A percentile compares a stretch with the other conserved stretches of the same genome.
phyloP scores from a whole-genome alignment of 2,329 filamentous ascomycete genomes.

The Fusarium pilosicola region DNA sequence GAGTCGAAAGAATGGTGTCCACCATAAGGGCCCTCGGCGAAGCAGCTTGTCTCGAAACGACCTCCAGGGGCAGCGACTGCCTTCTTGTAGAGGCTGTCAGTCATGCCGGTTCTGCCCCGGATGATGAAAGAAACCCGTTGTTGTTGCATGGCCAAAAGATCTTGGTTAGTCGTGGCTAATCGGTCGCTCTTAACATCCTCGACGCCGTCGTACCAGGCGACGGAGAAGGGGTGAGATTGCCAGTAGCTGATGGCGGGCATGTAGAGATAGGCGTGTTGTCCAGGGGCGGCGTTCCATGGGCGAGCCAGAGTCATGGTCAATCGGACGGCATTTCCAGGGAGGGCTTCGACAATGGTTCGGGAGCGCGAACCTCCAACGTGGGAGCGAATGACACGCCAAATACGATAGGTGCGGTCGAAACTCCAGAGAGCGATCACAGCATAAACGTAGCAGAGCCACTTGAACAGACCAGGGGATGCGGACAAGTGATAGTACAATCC shows the following conservation, averaged over 20 bases:
- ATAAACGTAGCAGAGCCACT: constrained; percentile 67
- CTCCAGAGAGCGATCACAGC: constrained; percentile 74
- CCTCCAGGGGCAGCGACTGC: constrained; percentile 70
- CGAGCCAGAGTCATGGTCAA: constrained; percentile 79
- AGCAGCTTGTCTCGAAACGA: constrained; percentile 70
- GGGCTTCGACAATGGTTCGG: constrained; percentile 75
- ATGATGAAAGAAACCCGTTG: constrained; percentile 77
- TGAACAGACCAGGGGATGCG: constrained; percentile 53
- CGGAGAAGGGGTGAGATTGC: constrained; percentile 83
- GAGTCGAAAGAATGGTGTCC: constrained; percentile 76
- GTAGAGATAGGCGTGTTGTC: constrained; percentile 84
- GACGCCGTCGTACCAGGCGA: constrained; percentile 79
- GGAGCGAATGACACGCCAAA: constrained; percentile 69
- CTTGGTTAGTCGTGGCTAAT: constrained; percentile 68
- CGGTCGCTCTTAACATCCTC: constrained; percentile 62
- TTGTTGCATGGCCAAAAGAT: constrained; percentile 68
- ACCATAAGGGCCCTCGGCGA: constrained; percentile 82
- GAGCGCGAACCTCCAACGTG: constrained; percentile 75
- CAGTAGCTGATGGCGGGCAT: constrained; percentile 76
- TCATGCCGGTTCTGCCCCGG: constrained; percentile 79
- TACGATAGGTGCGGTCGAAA: constrained; percentile 68
- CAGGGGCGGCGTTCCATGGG: constrained; percentile 79
- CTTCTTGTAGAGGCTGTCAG: constrained; percentile 73
- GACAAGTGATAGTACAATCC: constrained; percentile 75
- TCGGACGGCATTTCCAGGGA: constrained; percentile 79